These are phyloP conservation scores for Russula dissimulans DNA, from an alignment of 768 basidiomycete genomes.

Conservation along the genomic window DNA sequence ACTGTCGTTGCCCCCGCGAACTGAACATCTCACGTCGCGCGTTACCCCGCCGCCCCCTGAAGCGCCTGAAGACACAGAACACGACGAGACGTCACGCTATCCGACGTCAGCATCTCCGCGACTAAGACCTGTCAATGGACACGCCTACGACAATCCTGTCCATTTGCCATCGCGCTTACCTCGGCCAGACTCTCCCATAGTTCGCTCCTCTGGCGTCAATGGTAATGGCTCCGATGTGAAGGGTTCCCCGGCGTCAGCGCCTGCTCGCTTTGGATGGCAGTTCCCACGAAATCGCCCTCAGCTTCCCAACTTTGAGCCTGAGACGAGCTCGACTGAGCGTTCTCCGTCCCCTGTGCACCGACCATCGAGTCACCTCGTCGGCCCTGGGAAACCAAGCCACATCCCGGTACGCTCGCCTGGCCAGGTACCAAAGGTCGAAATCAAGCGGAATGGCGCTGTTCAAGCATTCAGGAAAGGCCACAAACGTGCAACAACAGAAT, in stretches of 20 bases:
- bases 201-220: neutral
- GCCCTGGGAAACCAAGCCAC: slow-evolving; percentile 27
- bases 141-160: neutral
- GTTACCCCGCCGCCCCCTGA: neutral
- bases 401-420: slow-evolving; percentile 38
- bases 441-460: slow-evolving; percentile 9
- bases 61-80: neutral
- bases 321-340: slow-evolving; percentile 24
- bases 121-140: neutral
- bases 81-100: neutral
- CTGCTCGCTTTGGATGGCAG: slow-evolving; percentile 31
- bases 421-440: slow-evolving; percentile 25
- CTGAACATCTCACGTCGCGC: neutral
- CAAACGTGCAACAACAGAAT: slow-evolving; percentile 25
- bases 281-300: slow-evolving; percentile 27
- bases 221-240: slow-evolving; percentile 7
- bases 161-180: neutral
- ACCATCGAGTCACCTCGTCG: slow-evolving; percentile 24
- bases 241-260: slow-evolving; percentile 17
- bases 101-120: neutral
- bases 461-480: slow-evolving; percentile 22
- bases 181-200: slow-evolving; percentile 10
- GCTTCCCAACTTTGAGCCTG: slow-evolving; percentile 35
- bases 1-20: neutral
- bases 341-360: slow-evolving; percentile 19